phyloP scores from a whole-genome alignment of 1,284 basidiomycete genomes.

The Rhodotorula sp. region DNA sequence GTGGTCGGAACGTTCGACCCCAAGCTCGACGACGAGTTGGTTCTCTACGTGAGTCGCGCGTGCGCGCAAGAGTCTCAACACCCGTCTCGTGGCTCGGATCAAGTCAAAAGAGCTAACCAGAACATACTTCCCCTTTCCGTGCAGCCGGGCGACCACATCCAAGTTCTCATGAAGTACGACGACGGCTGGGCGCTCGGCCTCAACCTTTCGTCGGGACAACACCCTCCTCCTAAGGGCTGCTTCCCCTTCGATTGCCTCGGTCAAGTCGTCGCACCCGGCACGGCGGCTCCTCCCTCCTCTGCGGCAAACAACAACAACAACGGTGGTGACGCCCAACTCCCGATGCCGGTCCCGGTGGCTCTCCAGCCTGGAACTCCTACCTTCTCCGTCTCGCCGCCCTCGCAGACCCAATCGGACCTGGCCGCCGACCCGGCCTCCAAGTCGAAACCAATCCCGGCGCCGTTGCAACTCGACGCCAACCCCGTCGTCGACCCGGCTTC shows the following conservation, averaged over 20 bases:
- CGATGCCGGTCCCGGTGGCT: slow-evolving; percentile 4
- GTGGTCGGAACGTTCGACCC: slow-evolving; percentile 45
- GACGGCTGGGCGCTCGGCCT: slow-evolving; percentile 44
- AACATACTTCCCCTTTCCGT: neutral
- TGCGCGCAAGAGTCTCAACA: neutral
- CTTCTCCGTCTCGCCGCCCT: neutral
- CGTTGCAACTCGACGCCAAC: neutral
- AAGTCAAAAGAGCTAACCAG: too few relatives aligned
- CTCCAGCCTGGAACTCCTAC: slow-evolving; percentile 6
- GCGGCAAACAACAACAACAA: neutral
- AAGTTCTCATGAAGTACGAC: slow-evolving; percentile 45
- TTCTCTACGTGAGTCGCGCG: slow-evolving; percentile 33
- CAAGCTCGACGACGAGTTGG: slow-evolving; percentile 43
- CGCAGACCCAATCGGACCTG: neutral
- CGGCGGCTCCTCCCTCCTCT: neutral
- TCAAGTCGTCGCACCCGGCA: slow-evolving; percentile 10
- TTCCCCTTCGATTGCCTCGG: slow-evolving; percentile 46
- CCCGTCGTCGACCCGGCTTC: slow-evolving; percentile 17
- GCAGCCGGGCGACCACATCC: slow-evolving; percentile 43
- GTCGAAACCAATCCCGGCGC: neutral
- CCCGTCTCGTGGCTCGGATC: too few relatives aligned
- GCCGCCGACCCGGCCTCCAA: neutral
- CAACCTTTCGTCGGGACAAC: slow-evolving; percentile 29
- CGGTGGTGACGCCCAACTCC: neutral
- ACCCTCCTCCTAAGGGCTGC: slow-evolving; percentile 37